Base-by-base conservation (phyloP, 1,284 basidiomycete genomes). In the Sphagnurus paluster region DNA sequence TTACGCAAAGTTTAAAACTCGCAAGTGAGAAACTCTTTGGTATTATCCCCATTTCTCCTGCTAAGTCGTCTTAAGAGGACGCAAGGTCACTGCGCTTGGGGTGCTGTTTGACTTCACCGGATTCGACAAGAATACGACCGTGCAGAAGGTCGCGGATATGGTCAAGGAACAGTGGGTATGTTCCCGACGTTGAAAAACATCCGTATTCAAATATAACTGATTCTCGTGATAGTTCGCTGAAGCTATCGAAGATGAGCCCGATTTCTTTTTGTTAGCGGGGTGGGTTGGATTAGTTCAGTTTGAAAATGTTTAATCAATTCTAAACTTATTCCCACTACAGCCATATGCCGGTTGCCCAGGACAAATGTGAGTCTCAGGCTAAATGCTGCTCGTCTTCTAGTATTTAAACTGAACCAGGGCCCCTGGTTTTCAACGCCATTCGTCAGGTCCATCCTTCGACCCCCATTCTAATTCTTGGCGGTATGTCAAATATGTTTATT, bases 391-490 rank as follows among this genome's bases (percentile, higher is more conserved):
- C 14, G 8, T 10, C 10, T 26, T 14, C 19, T 2, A 17, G 19
- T n/a, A 6, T 49, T 54, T 49, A 49, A 42, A 63, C n/a, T 35
- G 8, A 54, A 51, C 14, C 14, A 87, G 83, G 78, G 81, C 79
- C 84, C 1, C 52, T 76, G 10, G 82, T 94, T 0, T 88, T 87
- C 63, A 70, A 87, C 44, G 87, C 87, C 5, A 74, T 94, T 42
- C 81, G 90, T 13, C 71, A 74, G 2, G 72, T 84, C 0, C 92
- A 93, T 61, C 77, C 85, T 0, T 60, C 66, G 5, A 87, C 86
- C 0, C 91, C 91, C 0, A 86, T 94, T 42, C 60, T 90, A 42
- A 85, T 93, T 52, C 80, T 93, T 41, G 91, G 91, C 58, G 85
- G 80, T 74, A 36, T n/a, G 2, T n/a, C 7, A 21, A 20, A 30